Base-by-base conservation (phyloP, 352 stramenopile species). In the Saprolegnia diclina region DNA sequence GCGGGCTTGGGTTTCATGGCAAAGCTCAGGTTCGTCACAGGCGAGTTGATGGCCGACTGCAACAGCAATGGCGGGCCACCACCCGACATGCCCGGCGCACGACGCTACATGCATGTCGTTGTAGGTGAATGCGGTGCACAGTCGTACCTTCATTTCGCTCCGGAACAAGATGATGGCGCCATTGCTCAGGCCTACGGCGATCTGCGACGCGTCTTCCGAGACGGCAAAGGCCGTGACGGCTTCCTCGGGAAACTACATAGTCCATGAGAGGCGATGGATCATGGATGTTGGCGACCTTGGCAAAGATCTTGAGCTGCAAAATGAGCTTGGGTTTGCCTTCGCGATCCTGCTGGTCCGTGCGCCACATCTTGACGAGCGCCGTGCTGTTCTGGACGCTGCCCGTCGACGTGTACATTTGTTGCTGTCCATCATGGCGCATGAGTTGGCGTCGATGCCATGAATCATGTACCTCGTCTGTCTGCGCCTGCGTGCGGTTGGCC, bases 311-410 rank as follows among this genome's bases (percentile, higher is more conserved):
- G 56, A 93, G 87, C 67, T 93, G 83, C 64, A 93, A 84, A 64
- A 95, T 70, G n/a, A 93, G 70, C 71, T 94, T 95, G 5, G 85
- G 87, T 35, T 87, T 85, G 18, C 87, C 87, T 65, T 95, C 87
- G 77, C 87, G 74, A 61, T 95, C 87, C 63, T 95, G 87, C 70
- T 91, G 85, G 71, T 95, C 87, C 53, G 84, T 95, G n/a, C 87
- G 84, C 87, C 87, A 95, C 63, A 95, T 83, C 35, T 87, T 87
- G 63, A 92, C 85, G 24, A 92, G 74, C 4, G 87, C 87, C 16
- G 83, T 92, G 59, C 64, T 87, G 42, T 38, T 56, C 32, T 88
- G 85, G 5, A 80, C 80, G n/a, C 79, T 76, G 40, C 77, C 79
- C 64, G 89, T 88, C 53, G 77, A 74, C 62, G 81, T 76, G 63